phyloP scores from a whole-genome alignment of 2,329 filamentous ascomycete genomes.

The Colletotrichum sp. region DNA sequence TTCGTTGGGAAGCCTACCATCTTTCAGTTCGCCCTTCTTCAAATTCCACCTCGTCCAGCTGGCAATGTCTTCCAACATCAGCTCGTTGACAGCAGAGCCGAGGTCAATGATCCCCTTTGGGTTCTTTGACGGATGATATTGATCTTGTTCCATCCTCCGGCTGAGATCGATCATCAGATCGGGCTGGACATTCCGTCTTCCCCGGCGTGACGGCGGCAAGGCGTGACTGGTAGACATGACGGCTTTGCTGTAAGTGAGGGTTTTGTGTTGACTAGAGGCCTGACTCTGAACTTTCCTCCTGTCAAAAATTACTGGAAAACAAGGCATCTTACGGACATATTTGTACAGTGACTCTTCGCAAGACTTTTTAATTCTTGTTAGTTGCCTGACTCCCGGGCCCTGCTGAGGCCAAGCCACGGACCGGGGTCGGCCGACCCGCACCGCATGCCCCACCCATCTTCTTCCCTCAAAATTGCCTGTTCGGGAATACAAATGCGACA shows the following conservation, averaged over 20 bases:
- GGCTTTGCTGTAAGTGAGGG: not conserved
- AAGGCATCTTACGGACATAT: not conserved
- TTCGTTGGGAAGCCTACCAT: not conserved
- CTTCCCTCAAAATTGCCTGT: not conserved
- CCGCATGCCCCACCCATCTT: not conserved
- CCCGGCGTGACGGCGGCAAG: not conserved
- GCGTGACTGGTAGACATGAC: not conserved
- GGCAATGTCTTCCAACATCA: conserved; percentile 4
- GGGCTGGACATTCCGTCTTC: not conserved
- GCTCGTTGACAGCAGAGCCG: not conserved
- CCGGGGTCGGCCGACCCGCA: not conserved
- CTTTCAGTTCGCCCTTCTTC: not conserved
- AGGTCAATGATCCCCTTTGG: conserved; percentile 6
- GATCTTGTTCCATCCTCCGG: not conserved
- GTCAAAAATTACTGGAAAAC: not conserved
- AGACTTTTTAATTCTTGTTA: not conserved
- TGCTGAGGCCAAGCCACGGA: not conserved
- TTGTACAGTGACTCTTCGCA: not conserved
- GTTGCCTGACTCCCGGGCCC: not conserved
- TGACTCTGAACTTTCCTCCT: not conserved
- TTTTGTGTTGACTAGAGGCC: not conserved
- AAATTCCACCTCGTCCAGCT: not conserved
- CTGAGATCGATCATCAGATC: not conserved
- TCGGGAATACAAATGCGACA: conserved; percentile 7
- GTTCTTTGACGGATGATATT: not conserved